phyloP scores from a whole-genome alignment of 179 eudicot genomes.

The Gypsophila paniculata region DNA sequence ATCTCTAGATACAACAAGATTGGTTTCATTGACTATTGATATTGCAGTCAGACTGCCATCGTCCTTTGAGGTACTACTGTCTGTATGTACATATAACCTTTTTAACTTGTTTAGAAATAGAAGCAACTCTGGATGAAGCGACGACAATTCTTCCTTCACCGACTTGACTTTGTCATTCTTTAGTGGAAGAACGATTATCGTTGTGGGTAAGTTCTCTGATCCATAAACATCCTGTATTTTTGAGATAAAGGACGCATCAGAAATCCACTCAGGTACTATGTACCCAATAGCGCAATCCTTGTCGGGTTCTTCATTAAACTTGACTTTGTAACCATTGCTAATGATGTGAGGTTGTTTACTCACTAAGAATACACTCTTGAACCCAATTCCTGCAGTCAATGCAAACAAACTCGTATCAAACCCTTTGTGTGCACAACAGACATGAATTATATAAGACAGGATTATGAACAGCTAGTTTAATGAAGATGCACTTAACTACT shows the following conservation, averaged over 20 bases:
- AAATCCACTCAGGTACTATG: conserved; percentile 51
- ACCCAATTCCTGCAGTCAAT: conserved; percentile 35
- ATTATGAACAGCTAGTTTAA: no score
- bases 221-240: conserved; percentile 34
- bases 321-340: conserved; percentile 40
- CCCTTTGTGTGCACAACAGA: background rate
- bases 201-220: conserved; percentile 29
- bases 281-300: conserved; percentile 37
- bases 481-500: no score
- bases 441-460: no score
- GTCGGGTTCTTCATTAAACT: conserved; percentile 38
- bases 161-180: conserved; percentile 35
- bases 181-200: conserved; percentile 41
- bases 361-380: conserved; percentile 40
- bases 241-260: conserved; percentile 22
- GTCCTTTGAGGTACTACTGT: background rate
- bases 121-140: conserved; percentile 43
- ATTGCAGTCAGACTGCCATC: conserved; percentile 26
- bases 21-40: conserved; percentile 40
- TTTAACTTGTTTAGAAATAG: conserved; percentile 36
- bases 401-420: background rate
- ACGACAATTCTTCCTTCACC: conserved; percentile 36
- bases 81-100: conserved; percentile 30
- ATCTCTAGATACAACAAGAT: conserved; percentile 18
- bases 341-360: conserved; percentile 28